Evolutionary conservation across 805 yeast genomes (phyloP).

Genomic region (Ascoidea asiatica): DNA sequence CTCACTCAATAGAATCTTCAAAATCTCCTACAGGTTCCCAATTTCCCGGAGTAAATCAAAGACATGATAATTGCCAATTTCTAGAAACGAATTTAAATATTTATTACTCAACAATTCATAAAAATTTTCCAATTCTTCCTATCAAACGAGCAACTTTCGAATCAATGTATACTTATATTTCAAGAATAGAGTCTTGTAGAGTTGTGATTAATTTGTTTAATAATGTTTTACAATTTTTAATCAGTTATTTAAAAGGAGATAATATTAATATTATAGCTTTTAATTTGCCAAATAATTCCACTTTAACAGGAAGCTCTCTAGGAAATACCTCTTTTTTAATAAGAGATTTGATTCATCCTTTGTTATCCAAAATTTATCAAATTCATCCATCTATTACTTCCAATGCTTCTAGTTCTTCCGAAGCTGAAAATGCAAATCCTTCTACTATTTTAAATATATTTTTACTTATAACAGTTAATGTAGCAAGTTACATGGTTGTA

Average conservation of each 20-base stretch:
- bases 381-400: constrained; percentile 5
- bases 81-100: constrained; percentile 17
- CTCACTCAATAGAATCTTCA: neutral
- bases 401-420: neutral
- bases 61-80: too few relatives aligned
- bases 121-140: constrained; percentile 26
- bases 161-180: constrained; percentile 8
- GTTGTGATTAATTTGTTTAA: constrained; percentile 21
- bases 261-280: constrained; percentile 16
- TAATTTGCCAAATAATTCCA: neutral
- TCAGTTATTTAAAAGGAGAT: constrained; percentile 19
- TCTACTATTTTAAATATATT: constrained; percentile 2
- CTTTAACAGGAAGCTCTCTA: neutral
- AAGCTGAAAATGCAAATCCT: neutral
- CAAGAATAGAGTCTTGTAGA: constrained; percentile 13
- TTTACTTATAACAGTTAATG: constrained; percentile 5
- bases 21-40: neutral
- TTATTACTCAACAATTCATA: constrained; percentile 25
- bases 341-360: constrained; percentile 10
- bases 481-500: constrained; percentile 39
- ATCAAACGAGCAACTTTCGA: constrained; percentile 15
- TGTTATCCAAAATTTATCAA: constrained; percentile 8
- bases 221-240: constrained; percentile 21
- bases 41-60: neutral
- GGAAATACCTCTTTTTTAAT: constrained; percentile 2